Evolutionary conservation across 1,284 basidiomycete species (phyloP), one percentile per base, ranked within the genome.

Genomic region (Malassezia sympodialis): DNA sequence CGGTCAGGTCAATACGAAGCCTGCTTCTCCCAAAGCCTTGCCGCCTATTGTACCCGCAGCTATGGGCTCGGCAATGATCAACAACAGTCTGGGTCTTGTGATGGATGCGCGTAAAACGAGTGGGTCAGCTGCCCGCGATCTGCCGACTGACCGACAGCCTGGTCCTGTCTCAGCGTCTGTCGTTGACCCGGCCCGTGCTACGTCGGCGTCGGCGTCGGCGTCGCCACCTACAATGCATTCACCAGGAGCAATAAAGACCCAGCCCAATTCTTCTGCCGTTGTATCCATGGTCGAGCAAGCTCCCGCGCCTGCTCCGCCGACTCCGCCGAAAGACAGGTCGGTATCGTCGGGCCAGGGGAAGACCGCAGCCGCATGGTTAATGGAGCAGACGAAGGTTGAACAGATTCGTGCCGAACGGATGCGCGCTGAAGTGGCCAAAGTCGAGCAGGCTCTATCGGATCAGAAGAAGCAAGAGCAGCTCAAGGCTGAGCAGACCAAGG

Each of bases 21-120:
- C 17, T 11, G 19, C 23, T 15, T 31, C 44, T 12, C 31, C 43
- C n/a, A 24, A 17, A 7, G 43, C 19, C 14, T 15, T 19, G 45
- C 45, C 46, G 3, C 46, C 46, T 12, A 49, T 49, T 23, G 27
- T 49, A 6, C 46, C 46, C 21, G 46, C 35, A 6, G n/a, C 24
- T 7, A 27, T 49, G 46, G 46, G 46, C 0, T 23, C 19, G 27
- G 44, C 28, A 7, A 4, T 30, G 10, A 24, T 31, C 8, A 32
- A 46, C 26, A 26, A 26, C 30, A 43, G 41, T 12, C 41, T 43
- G 24, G 41, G 41, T 8, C 41, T 43, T 28, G 24, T 27, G 14
- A 27, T 48, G 19, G 37, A 39, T 19, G 37, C 37, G 19, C 19
- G 37, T 19, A 39, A 39, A 19, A 19, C 37, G 19, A 39, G 19